A percentile compares a stretch with the other conserved stretches of the same genome.
Evolutionary conservation across 2,329 filamentous ascomycete species (phyloP).

Genomic region (Aspergillus niger): DNA sequence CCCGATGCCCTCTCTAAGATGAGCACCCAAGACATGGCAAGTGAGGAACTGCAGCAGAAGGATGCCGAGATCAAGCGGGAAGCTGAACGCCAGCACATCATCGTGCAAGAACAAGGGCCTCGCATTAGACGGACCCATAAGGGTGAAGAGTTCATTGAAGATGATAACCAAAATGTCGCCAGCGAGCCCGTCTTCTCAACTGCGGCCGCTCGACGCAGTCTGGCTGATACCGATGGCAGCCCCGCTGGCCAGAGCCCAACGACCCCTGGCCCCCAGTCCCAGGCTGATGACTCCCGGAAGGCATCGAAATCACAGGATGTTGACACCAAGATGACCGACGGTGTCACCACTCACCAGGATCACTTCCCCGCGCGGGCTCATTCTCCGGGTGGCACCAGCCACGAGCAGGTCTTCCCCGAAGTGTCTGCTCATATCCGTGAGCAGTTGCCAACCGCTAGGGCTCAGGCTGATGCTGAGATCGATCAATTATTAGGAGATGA

Average conservation of each 20-base stretch:
- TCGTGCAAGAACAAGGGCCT: conserved; percentile 74
- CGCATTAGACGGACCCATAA: conserved; percentile 90
- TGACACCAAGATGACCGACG: conserved; percentile 52
- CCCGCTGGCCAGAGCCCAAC: conserved; percentile 30
- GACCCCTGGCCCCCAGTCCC: conserved; percentile 28
- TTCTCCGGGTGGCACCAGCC: conserved; percentile 62
- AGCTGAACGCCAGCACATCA: conserved; percentile 68
- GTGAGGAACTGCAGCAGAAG: conserved; percentile 75
- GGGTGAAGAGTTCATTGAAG: conserved; percentile 85
- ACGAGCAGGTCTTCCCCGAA: conserved; percentile 48
- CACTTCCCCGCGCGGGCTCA: conserved; percentile 82
- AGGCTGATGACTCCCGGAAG: conserved; percentile 22
- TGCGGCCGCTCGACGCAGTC: conserved; percentile 48
- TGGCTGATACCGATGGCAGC: conserved; percentile 32
- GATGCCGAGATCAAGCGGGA: conserved; percentile 59
- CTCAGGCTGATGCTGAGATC: conserved; percentile 77
- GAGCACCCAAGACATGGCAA: conserved; percentile 87
- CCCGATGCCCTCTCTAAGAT: conserved; percentile 81
- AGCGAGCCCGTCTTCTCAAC: conserved; percentile 53
- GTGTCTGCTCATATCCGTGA: conserved; percentile 42
- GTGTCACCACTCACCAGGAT: conserved; percentile 66
- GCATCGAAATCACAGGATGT: conserved; percentile 31
- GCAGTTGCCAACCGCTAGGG: conserved; percentile 49
- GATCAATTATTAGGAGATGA: conserved; percentile 84
- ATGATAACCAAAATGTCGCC: conserved; percentile 58